Evolutionary conservation across 257 asterid genomes (phyloP), one percentile per base, ranked within the genome.

Genomic region (Nicotiana otophora): DNA sequence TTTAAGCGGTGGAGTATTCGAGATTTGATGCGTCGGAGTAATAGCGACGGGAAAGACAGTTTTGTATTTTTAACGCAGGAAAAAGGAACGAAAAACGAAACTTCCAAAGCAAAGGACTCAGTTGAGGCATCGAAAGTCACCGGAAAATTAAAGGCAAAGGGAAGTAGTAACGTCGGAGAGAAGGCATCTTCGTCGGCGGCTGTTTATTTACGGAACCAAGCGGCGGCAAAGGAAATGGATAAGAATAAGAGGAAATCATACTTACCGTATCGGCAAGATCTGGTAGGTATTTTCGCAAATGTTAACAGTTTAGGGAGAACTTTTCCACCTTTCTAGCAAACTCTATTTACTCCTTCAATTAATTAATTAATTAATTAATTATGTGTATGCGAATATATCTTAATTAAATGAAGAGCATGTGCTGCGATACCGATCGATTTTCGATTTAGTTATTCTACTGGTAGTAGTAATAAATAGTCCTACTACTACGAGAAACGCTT

Each of bases 1-100:
- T 89, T 97, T 26, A 94, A 86, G 91, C 83, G 94, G 88, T 95
- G 98, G 98, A 91, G 70, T 83, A 80, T 95, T 61, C 84, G 91
- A 81, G 93, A 92, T 87, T 82, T 95, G 81, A 83, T 95, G 83
- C 89, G 95, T 54, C 93, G 98, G 84, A 91, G 97, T 89, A 94
- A 95, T 20, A 93, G 98, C 77, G 97, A 95, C 3, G 98, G 97
- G 53, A 91, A 92, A 90, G 97, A 92, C 57, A 89, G 87, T 77
- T 92, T 87, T 72, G 92, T 94, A 82, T 88, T 92, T 89, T 62
- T 91, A 30, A 87, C 94, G 5, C 95, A 95, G 33, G 91, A 83
- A 39, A 85, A 74, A 70, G 48, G 68, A 70, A 91, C 57, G 19
- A 89, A 75, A 19, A 74, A 12, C 9, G 88, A 81, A 70, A 55